Evolutionary conservation across 345 rosid species (phyloP).

Genomic region (Eutrema heterophyllum): DNA sequence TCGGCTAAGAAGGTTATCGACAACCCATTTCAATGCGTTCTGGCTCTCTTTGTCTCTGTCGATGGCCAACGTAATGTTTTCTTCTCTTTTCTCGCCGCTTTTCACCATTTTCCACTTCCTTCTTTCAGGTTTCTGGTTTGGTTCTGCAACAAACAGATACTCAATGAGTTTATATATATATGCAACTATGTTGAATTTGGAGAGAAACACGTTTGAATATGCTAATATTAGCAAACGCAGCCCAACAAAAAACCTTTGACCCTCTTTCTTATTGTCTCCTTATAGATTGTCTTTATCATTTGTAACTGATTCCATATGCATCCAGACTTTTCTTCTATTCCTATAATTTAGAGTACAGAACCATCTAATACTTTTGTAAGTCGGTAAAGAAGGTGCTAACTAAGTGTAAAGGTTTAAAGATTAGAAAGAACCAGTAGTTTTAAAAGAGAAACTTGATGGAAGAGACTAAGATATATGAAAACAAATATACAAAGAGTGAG

Average conservation of each 20-base stretch:
- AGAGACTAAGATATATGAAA: not conserved
- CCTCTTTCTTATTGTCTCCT: not conserved
- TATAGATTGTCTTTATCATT: not conserved
- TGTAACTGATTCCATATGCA: not conserved
- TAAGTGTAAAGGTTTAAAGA: not conserved
- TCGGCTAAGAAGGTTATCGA: slow-evolving; percentile 48
- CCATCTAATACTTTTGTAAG: not conserved
- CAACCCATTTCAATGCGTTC: slow-evolving; percentile 69
- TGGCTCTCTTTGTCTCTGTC: slow-evolving; percentile 82
- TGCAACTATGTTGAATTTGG: not conserved
- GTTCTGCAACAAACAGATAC: slow-evolving; percentile 1
- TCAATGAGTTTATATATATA: slow-evolving; percentile 17
- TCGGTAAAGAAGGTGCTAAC: not conserved
- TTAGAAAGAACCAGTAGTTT: not conserved
- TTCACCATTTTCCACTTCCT: slow-evolving; percentile 16
- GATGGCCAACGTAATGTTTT: slow-evolving; percentile 50
- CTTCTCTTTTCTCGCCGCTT: slow-evolving; percentile 21
- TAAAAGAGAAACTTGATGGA: not conserved
- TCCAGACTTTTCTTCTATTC: not conserved
- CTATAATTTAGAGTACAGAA: not conserved
- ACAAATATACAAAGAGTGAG: not conserved
- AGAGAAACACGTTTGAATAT: not conserved
- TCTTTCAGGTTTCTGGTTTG: not conserved
- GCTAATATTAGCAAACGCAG: slow-evolving; percentile 24
- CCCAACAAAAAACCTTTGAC: not conserved